Base-by-base conservation (phyloP, 768 basidiomycete species). In the Boletus rubropictus region DNA sequence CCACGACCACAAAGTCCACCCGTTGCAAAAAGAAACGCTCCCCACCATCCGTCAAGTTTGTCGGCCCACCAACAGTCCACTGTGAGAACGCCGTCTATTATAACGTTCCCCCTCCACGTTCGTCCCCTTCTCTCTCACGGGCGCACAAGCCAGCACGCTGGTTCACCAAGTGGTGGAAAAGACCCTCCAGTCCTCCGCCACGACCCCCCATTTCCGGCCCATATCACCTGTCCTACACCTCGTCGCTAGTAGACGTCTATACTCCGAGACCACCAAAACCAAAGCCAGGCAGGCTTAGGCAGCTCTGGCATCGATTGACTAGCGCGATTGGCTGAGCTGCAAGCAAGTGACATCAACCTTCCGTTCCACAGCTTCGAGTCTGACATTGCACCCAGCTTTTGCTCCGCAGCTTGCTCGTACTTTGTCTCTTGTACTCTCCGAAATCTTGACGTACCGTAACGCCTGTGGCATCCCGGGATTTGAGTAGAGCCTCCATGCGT, bases 11-110 rank as follows among this genome's bases (percentile, higher is more conserved):
- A 21, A 53, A 48, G 33, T 54, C 53, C 21, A 40, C 50, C 11
- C 52, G 60, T 28, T 54, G 65, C 15, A 58, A 51, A 49, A 69
- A 57, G 52, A 68, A 39, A 24, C 67, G 64, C n/a, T 60, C 64
- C 7, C 54, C 68, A 10, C 58, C 67, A 44, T 83, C 80, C 28
- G 85, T 87, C 41, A 87, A 83, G 54, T 87, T 86, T 51, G 80
- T 80, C 24, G 82, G 84, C 48, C 69, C 72, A 44, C 83, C 84
- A 14, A 82, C 75, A 3, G 71, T 84, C 8, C 76, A 82, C 57
- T 81, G 81, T 46, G 51, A 53, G 7, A 32, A 59, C 29, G 48
- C 35, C 21, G 15, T 51, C 9, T 56, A 56, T 47, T 28, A 32
- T 17, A 44, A 52, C 44, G 9, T 44, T 11, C 49, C 60, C 8